Percentiles rank a stretch among this genome's conserved stretches.
Conservation (phyloP, 495 filamentous ascomycete genomes). For the Aspergillus olivimuriae region DNA sequence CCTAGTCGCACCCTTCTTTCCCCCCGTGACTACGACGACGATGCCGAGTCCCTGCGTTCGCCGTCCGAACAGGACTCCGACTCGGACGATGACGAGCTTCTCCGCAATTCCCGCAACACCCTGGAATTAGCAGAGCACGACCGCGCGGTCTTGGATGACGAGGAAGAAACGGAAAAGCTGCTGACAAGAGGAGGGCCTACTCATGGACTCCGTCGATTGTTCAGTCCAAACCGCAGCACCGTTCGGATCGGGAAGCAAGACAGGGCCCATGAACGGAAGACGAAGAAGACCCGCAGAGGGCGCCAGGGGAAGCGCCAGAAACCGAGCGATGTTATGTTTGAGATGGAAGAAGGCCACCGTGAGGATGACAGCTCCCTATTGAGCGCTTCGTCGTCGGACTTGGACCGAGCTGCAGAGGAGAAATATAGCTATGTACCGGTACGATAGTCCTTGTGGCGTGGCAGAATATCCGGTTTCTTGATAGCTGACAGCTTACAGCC, state of each 20-base stretch:
- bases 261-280: conserved; percentile 37
- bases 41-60: conserved; percentile 57
- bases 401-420: conserved; percentile 26
- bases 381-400: conserved; percentile 38
- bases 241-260: conserved; percentile 56
- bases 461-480: no score
- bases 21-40: conserved; percentile 59
- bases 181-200: conserved; percentile 49
- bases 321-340: conserved; percentile 74
- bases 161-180: conserved; percentile 81
- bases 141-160: conserved; percentile 70
- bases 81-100: conserved; percentile 66
- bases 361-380: conserved; percentile 50
- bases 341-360: conserved; percentile 78
- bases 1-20: conserved; percentile 47
- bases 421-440: conserved; percentile 28
- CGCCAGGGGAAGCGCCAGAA: conserved; percentile 45
- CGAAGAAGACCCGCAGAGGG: conserved; percentile 39
- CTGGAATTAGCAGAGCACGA: conserved; percentile 67
- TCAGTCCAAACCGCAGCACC: conserved; percentile 31
- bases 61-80: conserved; percentile 70
- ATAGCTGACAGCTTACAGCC: conserved; percentile 12
- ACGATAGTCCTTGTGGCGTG: no score
- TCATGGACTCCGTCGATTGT: conserved; percentile 44
- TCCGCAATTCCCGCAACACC: conserved; percentile 58